Evolutionary conservation across 768 basidiomycete genomes (phyloP).

Genomic region (Mycena pura): DNA sequence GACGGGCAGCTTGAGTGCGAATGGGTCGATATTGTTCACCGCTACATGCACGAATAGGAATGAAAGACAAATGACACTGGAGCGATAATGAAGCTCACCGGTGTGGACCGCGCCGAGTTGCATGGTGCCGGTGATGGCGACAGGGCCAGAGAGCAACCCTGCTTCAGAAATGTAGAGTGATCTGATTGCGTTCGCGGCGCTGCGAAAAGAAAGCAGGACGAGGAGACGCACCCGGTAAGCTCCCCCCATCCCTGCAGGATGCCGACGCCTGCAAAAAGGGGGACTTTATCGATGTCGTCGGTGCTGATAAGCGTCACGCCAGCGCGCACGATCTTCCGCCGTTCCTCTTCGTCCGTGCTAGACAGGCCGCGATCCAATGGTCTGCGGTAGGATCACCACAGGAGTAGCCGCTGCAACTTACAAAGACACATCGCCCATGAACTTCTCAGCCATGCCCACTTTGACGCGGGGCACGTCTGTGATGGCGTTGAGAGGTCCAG

Average conservation of each 20-base stretch:
- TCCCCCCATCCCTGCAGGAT: slow-evolving; percentile 20
- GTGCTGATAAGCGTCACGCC: slow-evolving; percentile 24
- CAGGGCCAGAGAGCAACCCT: background rate
- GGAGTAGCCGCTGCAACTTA: background rate
- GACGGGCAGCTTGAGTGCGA: slow-evolving; percentile 1
- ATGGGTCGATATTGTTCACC: background rate
- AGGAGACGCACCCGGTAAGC: slow-evolving; percentile 12
- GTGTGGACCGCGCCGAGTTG: slow-evolving; percentile 16
- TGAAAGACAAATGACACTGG: background rate
- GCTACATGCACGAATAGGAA: background rate
- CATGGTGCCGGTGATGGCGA: slow-evolving; percentile 24
- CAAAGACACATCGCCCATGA: slow-evolving; percentile 14
- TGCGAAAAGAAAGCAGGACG: background rate
- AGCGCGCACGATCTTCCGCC: slow-evolving; percentile 21
- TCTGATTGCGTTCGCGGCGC: background rate
- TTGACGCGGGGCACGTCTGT: slow-evolving; percentile 24
- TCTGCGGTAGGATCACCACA: background rate
- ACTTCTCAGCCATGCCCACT: slow-evolving; percentile 20
- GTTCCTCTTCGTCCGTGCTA: slow-evolving; percentile 19
- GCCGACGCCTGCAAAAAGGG: slow-evolving; percentile 22
- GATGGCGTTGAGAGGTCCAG: slow-evolving; percentile 21
- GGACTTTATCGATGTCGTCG: slow-evolving; percentile 14
- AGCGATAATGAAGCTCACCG: background rate
- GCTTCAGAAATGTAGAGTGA: slow-evolving; percentile 9
- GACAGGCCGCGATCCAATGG: background rate